phyloP scores from a whole-genome alignment of 2,329 filamentous ascomycete genomes.

The Verticillium tricorpus region DNA sequence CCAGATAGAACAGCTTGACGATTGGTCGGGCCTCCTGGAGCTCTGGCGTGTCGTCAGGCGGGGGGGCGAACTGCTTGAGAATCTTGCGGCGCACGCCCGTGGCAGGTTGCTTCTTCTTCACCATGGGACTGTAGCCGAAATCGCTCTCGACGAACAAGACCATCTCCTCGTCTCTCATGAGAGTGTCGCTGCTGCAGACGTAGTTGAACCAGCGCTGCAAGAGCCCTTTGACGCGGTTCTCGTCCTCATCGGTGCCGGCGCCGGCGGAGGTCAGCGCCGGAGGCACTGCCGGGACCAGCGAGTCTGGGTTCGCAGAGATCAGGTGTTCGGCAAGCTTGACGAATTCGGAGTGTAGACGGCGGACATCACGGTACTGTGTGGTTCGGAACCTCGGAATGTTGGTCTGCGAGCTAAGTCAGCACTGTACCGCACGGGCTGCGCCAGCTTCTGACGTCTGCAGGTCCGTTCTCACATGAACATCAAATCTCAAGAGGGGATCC shows the following conservation, averaged over 20 bases:
- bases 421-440: no score
- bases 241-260: constrained; percentile 93
- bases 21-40: constrained; percentile 82
- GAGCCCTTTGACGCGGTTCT: constrained; percentile 78
- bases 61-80: constrained; percentile 96
- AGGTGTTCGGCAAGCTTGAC: constrained; percentile 93
- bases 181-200: constrained; percentile 84
- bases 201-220: constrained; percentile 95
- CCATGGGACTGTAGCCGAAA: constrained; percentile 94
- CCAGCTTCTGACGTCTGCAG: background rate
- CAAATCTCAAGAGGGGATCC: constrained; percentile 90
- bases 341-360: constrained; percentile 92
- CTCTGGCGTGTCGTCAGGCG: constrained; percentile 94
- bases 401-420: constrained; percentile 55
- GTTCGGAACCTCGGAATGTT: constrained; percentile 98
- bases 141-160: constrained; percentile 98
- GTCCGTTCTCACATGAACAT: constrained; percentile 74
- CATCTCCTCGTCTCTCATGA: constrained; percentile 96
- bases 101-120: constrained; percentile 93
- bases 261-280: constrained; percentile 93
- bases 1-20: constrained; percentile 94
- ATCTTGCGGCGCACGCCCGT: constrained; percentile 94
- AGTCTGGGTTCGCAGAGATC: constrained; percentile 95
- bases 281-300: constrained; percentile 88
- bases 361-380: constrained; percentile 96